phyloP scores from a whole-genome alignment of 345 rosid species.

The Eucalyptus regnans region DNA sequence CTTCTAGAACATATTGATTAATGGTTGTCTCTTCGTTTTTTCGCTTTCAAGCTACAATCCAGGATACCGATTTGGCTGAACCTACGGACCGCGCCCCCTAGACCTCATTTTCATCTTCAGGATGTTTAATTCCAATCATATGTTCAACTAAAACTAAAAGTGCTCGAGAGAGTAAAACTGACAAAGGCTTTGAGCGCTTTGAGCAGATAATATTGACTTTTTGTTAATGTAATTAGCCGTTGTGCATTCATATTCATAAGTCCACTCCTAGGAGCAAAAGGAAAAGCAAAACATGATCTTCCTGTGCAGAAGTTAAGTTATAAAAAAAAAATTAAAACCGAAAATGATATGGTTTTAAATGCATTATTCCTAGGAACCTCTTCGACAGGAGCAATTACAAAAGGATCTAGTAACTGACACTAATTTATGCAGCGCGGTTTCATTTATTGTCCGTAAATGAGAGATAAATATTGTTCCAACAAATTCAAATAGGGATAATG shows the following conservation, averaged over 20 bases:
- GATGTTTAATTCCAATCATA: neutral
- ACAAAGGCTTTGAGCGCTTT: neutral
- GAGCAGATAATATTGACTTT: neutral
- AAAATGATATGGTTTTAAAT: neutral
- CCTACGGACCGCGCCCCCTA: neutral
- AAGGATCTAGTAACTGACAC: neutral
- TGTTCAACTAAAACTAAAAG: neutral
- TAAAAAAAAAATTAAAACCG: neutral
- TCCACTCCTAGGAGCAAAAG: neutral
- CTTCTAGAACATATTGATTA: neutral
- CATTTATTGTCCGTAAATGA: neutral
- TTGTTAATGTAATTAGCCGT: neutral
- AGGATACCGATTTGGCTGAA: neutral
- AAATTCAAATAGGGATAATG: neutral
- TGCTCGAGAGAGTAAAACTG: neutral
- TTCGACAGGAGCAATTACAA: neutral
- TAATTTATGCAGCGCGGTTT: neutral
- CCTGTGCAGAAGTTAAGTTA: neutral
- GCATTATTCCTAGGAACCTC: neutral
- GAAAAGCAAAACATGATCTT: neutral
- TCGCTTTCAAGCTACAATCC: neutral
- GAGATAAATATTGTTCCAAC: neutral
- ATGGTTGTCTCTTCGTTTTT: neutral
- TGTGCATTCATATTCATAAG: neutral
- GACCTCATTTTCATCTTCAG: neutral